Conservation (phyloP, 2,329 filamentous ascomycete genomes). For the Cercospora zeina region DNA sequence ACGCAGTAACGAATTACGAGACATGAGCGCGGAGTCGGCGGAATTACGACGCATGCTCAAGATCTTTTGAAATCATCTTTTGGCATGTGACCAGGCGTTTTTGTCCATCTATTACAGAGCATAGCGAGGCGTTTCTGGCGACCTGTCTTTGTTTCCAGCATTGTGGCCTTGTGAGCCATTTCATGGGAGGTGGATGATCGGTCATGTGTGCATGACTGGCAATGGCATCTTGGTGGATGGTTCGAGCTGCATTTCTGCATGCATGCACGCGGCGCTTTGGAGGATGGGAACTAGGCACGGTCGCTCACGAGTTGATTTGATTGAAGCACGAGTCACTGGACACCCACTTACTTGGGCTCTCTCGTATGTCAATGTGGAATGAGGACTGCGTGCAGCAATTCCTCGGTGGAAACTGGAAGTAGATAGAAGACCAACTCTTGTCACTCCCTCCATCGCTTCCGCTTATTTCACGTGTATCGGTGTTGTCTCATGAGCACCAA, state of each 20-base stretch:
- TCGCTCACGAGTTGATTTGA: slow-evolving; percentile 10
- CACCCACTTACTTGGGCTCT: slow-evolving; percentile 1
- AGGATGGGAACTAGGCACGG: neutral
- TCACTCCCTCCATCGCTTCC: slow-evolving; percentile 30
- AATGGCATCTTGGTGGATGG: slow-evolving; percentile 10
- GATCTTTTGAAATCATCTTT: slow-evolving; percentile 32
- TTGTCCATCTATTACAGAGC: slow-evolving; percentile 12
- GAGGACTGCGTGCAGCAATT: neutral
- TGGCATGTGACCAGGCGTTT: slow-evolving; percentile 11
- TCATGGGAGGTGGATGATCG: neutral
- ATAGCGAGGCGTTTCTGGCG: slow-evolving; percentile 25
- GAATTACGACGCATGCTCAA: slow-evolving; percentile 46
- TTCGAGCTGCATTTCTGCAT: neutral
- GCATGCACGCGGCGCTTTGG: slow-evolving; percentile 3
- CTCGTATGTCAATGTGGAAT: slow-evolving; percentile 8
- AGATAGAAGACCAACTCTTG: slow-evolving; percentile 37
- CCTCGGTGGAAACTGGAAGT: slow-evolving; percentile 2
- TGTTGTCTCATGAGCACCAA: no score
- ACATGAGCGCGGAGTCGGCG: slow-evolving; percentile 44
- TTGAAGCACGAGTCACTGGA: slow-evolving; percentile 6
- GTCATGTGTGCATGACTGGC: neutral
- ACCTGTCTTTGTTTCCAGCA: slow-evolving; percentile 7
- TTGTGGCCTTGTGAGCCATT: slow-evolving; percentile 10
- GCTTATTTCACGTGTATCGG: no score
- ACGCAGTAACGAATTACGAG: slow-evolving; percentile 24